phyloP scores from a whole-genome alignment of 108 stramenopile genomes.

The Cyclostephanos tholiformis region DNA sequence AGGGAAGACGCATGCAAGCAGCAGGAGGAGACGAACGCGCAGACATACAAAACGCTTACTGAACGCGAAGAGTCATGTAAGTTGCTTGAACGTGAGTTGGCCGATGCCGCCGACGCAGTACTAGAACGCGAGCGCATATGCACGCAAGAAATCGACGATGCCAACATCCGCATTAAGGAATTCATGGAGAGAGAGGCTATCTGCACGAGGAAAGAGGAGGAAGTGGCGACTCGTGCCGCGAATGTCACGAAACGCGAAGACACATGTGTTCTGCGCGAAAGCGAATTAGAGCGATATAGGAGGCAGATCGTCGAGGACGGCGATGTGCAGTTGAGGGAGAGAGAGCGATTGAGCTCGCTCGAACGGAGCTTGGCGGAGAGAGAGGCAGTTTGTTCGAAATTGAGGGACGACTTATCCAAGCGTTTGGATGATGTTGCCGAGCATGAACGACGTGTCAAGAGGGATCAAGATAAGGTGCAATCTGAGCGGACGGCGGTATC shows the following conservation, averaged over 20 bases:
- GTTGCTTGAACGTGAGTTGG: slow-evolving; percentile 19
- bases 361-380: not conserved
- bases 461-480: slow-evolving; percentile 12
- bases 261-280: not conserved
- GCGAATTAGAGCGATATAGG: not conserved
- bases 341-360: not conserved
- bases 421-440: slow-evolving; percentile 8
- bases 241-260: slow-evolving; percentile 21
- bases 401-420: slow-evolving; percentile 17
- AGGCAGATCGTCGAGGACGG: not conserved
- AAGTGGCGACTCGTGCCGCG: slow-evolving; percentile 3
- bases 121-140: slow-evolving; percentile 44
- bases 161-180: slow-evolving; percentile 32
- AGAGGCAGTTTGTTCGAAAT: slow-evolving; percentile 24
- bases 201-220: slow-evolving; percentile 22
- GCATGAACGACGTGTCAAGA: slow-evolving; percentile 19
- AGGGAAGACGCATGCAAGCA: slow-evolving; percentile 1
- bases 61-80: slow-evolving; percentile 17
- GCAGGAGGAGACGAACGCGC: not conserved
- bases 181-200: slow-evolving; percentile 35
- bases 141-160: slow-evolving; percentile 31
- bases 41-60: not conserved
- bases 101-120: slow-evolving; percentile 35
- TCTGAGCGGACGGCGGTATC: slow-evolving; percentile 4
- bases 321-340: not conserved